Evolutionary conservation across 1,139 yeast species (phyloP), one percentile per base, ranked within the genome.

Genomic region (Zygosaccharomyces pseudobailii): DNA sequence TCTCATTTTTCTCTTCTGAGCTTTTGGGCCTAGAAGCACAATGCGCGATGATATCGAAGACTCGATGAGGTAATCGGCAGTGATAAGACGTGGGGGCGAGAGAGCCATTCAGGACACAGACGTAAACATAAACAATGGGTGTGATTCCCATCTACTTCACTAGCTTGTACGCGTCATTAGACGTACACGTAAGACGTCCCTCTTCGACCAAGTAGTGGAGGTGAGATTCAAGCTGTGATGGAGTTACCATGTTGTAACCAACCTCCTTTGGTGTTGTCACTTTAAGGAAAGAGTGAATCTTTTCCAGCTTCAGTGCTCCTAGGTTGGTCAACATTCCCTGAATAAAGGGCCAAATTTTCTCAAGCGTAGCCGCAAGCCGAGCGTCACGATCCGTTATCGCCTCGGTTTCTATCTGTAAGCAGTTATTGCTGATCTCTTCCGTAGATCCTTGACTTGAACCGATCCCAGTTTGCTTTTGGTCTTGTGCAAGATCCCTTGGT

Each of bases 241-340:
- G 43, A 1, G 74, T 65, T 19, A 71, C 66, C 20, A 38, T 38
- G 24, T 68, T 64, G 50, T 73, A 76, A 3, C 50, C 45, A n/a
- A 67, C 67, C 8, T 77, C 81, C 48, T 71, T 71, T 1, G 85
- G 84, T 1, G 78, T 78, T 7, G 80, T 71, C 66, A 78, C 72
- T 38, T 70, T 71, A 45, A 82, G 63, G 55, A 80, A 77, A 8
- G 77, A 71, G 48, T 79, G 82, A 27, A 82, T 75, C 50, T 76
- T 70, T 17, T 68, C 73, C 3, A 70, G 59, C 4, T 79, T 75
- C 50, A 79, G 61, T 0, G 76, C 59, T 0, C 82, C 83, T 42
- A 79, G 65, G 50, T 79, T 80, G 4, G 75, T 76, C 36, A 81
- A 65, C 78, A 81, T 79, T 1, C 80, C 81, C 13, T 62, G 66